A percentile compares a stretch with the other conserved stretches of the same genome.
phyloP scores from a whole-genome alignment of 2,329 filamentous ascomycete species.

The Bipolaris zeicola region DNA sequence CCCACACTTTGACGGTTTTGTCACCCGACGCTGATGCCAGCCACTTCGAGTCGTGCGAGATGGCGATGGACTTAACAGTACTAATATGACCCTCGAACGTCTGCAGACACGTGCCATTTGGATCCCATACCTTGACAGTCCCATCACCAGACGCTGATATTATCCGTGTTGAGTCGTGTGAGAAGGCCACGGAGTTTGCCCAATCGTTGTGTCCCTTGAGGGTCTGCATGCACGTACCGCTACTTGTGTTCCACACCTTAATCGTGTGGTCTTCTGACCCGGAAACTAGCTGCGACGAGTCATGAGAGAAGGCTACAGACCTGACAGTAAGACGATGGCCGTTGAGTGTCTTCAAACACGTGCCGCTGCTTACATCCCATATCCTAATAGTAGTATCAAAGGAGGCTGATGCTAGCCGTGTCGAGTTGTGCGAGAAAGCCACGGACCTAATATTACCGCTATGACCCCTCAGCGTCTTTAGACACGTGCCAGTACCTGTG shows the following conservation, averaged over 20 bases:
- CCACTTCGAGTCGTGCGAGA: not conserved
- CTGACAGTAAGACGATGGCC: constrained; percentile 11
- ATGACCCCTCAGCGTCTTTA: constrained; percentile 26
- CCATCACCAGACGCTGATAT: constrained; percentile 20
- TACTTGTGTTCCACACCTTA: constrained; percentile 28
- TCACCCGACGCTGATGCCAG: not conserved
- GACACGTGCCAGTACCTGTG: not conserved
- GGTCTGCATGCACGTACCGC: constrained; percentile 13
- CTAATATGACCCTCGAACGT: not conserved
- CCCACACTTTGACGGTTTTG: not conserved
- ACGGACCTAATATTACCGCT: constrained; percentile 11
- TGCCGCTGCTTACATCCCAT: constrained; percentile 6
- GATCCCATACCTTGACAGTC: constrained; percentile 16
- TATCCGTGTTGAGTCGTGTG: constrained; percentile 10
- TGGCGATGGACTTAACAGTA: not conserved
- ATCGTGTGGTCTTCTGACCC: constrained; percentile 6
- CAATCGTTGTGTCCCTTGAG: constrained; percentile 10
- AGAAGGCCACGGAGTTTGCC: not conserved
- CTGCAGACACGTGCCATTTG: not conserved
- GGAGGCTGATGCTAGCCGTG: constrained; percentile 12
- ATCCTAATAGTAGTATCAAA: constrained; percentile 8
- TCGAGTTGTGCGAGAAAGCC: constrained; percentile 15
- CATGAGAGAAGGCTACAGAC: constrained; percentile 6
- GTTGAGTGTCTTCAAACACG: constrained; percentile 13
- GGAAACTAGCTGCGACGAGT: constrained; percentile 5